These are phyloP conservation scores for Melanogaster broomeanus DNA, from an alignment of 768 basidiomycete genomes.

Conservation along the genomic window DNA sequence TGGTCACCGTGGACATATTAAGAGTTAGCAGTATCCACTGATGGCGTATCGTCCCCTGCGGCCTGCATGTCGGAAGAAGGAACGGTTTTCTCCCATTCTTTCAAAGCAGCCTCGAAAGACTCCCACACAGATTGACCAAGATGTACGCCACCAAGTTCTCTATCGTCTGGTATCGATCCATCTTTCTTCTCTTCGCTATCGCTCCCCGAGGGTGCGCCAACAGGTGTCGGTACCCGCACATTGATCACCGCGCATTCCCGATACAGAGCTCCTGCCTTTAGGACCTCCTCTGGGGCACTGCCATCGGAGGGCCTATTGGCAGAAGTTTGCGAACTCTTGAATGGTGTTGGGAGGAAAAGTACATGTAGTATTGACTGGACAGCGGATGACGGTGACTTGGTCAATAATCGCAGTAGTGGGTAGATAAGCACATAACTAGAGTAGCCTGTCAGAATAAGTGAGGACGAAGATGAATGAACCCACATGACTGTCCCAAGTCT, in stretches of 20 bases:
- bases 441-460: constrained; percentile 2
- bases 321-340: constrained; percentile 49
- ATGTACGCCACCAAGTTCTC: constrained; percentile 70
- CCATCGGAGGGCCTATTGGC: constrained; percentile 6
- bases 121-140: constrained; percentile 77
- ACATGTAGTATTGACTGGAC: constrained; percentile 82
- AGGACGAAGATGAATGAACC: constrained; percentile 18
- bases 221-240: constrained; percentile 38
- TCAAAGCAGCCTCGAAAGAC: constrained; percentile 65
- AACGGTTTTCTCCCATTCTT: constrained; percentile 57
- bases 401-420: constrained; percentile 66
- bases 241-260: constrained; percentile 70
- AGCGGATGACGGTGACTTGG: constrained; percentile 63
- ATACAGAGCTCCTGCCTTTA: constrained; percentile 79
- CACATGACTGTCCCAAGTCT: constrained; percentile 51
- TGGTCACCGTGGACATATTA: constrained; percentile 6
- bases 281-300: constrained; percentile 53
- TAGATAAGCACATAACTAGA: constrained; percentile 65
- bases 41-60: constrained; percentile 21
- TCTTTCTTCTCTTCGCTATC: constrained; percentile 34
- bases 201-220: constrained; percentile 17
- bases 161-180: constrained; percentile 53
- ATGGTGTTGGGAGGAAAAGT: constrained; percentile 79
- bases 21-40: constrained; percentile 23
- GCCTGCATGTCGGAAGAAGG: constrained; percentile 22